A percentile compares a stretch with the other conserved stretches of the same genome.
phyloP scores from a whole-genome alignment of 345 rosid species.

The Acer campestre region DNA sequence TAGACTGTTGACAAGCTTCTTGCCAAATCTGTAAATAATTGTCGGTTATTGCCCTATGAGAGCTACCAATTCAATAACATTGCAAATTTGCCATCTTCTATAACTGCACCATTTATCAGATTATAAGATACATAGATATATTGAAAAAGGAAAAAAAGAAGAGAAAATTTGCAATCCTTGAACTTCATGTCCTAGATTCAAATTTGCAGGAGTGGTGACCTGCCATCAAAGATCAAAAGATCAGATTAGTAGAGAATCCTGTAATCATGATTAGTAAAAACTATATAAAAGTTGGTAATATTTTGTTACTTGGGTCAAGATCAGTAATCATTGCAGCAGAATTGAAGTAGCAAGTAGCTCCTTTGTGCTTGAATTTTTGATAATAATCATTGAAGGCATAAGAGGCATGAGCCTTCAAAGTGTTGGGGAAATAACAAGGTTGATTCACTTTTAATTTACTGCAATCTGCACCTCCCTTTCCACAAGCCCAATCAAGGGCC shows the following conservation, averaged over 20 bases:
- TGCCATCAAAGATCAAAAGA: conserved; percentile 12
- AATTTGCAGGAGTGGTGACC: conserved; percentile 41
- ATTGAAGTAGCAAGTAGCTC: conserved; percentile 66
- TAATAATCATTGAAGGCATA: conserved; percentile 63
- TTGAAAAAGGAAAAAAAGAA: background rate
- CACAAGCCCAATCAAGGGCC: conserved; percentile 71
- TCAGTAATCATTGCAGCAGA: conserved; percentile 59
- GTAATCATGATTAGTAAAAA: background rate
- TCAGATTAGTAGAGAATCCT: background rate
- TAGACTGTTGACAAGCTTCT: background rate
- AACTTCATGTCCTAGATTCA: conserved; percentile 22
- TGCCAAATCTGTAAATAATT: no score
- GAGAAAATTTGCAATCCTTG: background rate
- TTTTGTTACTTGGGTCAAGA: conserved; percentile 58
- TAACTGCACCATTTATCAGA: background rate
- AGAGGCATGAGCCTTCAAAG: conserved; percentile 54
- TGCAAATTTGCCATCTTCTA: background rate
- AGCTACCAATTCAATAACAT: background rate
- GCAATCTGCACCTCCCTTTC: conserved; percentile 65
- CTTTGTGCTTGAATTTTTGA: conserved; percentile 60
- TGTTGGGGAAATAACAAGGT: conserved; percentile 51
- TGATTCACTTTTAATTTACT: conserved; percentile 37
- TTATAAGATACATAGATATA: background rate
- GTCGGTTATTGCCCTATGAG: background rate
- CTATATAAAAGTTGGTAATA: background rate